Conservation (phyloP, 2,329 filamentous ascomycete species). For the Verticillium nubilum region DNA sequence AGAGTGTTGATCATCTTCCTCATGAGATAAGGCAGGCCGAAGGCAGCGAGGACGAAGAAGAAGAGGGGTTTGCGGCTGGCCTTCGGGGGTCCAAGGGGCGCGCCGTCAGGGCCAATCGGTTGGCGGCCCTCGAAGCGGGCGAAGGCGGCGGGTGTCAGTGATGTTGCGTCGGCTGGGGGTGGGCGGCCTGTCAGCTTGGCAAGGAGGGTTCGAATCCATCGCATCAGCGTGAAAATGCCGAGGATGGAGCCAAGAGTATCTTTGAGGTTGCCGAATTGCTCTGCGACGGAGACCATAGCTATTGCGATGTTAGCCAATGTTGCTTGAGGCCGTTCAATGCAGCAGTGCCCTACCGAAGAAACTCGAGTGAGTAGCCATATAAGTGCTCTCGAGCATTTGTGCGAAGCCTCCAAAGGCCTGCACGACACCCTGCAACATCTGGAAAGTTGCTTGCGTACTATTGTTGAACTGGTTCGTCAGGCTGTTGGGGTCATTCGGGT, state of each 20-base stretch:
- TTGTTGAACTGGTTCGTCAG: constrained; percentile 93
- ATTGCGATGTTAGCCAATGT: not conserved
- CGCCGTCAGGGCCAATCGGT: constrained; percentile 51
- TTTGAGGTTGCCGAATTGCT: constrained; percentile 90
- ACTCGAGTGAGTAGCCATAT: constrained; percentile 98
- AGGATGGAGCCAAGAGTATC: constrained; percentile 90
- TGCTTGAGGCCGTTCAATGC: not conserved
- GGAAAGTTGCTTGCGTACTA: constrained; percentile 93
- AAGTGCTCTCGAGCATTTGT: constrained; percentile 98
- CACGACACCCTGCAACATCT: constrained; percentile 96
- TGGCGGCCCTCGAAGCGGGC: constrained; percentile 77
- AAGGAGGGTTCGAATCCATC: constrained; percentile 87
- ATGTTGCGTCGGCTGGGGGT: constrained; percentile 77
- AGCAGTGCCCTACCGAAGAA: constrained; percentile 74
- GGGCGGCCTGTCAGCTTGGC: constrained; percentile 91
- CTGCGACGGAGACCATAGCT: constrained; percentile 98
- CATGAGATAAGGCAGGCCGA: constrained; percentile 95
- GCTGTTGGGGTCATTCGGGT: constrained; percentile 86
- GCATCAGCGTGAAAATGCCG: constrained; percentile 91
- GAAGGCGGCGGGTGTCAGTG: constrained; percentile 87
- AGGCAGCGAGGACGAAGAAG: constrained; percentile 91
- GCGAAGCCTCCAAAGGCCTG: constrained; percentile 95
- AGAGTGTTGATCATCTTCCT: constrained; percentile 87
- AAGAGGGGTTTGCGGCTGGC: constrained; percentile 94
- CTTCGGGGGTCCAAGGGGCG: constrained; percentile 55